Base-by-base conservation (phyloP, 108 stramenopile genomes). In the Conticribra guillardii region DNA sequence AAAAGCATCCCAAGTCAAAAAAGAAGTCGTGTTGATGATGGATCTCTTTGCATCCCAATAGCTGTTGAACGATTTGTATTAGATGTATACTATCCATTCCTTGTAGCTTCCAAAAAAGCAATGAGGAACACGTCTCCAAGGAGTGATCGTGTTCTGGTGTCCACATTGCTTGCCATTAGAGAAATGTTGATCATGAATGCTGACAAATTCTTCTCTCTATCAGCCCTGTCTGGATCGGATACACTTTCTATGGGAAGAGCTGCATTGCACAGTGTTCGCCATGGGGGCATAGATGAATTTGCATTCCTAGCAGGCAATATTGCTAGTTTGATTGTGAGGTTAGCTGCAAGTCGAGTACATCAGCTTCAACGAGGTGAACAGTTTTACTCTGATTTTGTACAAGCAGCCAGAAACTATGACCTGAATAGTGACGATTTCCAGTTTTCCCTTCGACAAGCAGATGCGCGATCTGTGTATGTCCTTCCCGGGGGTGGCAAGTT, bases 111-210 rank as follows among this genome's bases (percentile, higher is more conserved):
- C 48, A 52, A 51, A 21, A 28, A 33, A 49, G 32, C 26, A 31
- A 33, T 49, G 48, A 29, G 49, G 30, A 24, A 51, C 18, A 51
- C 30, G 5, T 50, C 29, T 64, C 63, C 63, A 1, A 52, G 49
- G 47, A 11, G 47, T 29, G 63, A 64, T 49, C 29, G 63, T 0
- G 49, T 64, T 29, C 63, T 24, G 48, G 1, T 64, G 30, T 64
- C 63, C 33, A 64, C 63, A 22, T 49, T 64, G 28, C 49, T 64
- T 17, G 63, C 47, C n/a, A 18, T 64, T 33, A 17, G 63, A 29
- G 63, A 64, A 48, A 64, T 64, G 63, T 32, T 64, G 50, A 64
- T 64, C 63, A 52, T 51, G 49, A 64, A 64, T 51, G 63, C 50
- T 2, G 49, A 51, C 16, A 49, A 29, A 32, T 19, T 64, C 3